These are phyloP conservation scores for Nannochloris sp. DNA, from an alignment of 139 green algal genomes.

Conservation along the genomic window DNA sequence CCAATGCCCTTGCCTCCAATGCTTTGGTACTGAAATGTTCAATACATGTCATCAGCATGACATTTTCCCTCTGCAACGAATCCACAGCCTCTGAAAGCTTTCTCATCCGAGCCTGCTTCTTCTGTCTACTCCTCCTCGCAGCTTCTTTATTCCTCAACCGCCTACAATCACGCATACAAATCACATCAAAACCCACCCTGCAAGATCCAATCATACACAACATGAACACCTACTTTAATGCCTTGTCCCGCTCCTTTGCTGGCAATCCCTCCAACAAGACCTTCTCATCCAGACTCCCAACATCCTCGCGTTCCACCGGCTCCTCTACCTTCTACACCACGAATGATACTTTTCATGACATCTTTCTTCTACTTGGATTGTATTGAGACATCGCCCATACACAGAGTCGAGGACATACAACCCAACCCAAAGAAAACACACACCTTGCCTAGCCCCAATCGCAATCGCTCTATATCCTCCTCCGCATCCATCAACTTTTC, in stretches of 20 bases:
- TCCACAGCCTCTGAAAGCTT: slow-evolving; percentile 7
- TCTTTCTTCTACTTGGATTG: no score
- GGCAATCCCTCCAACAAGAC: slow-evolving; percentile 3
- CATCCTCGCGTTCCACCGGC: not conserved
- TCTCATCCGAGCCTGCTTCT: slow-evolving; percentile 19
- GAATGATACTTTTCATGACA: not conserved
- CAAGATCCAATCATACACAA: not conserved
- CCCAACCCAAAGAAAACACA: no score
- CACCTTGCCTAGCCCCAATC: no score
- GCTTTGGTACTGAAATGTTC: slow-evolving; percentile 23
- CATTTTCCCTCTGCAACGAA: slow-evolving; percentile 18
- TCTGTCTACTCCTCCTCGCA: slow-evolving; percentile 19
- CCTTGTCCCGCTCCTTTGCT: slow-evolving; percentile 13
- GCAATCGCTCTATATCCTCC: no score
- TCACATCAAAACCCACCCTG: no score
- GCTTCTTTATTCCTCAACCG: slow-evolving; percentile 27
- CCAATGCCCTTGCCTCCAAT: slow-evolving; percentile 2
- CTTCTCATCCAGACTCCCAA: not conserved
- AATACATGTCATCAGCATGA: slow-evolving; percentile 28
- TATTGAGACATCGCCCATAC: not conserved
- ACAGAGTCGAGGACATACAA: not conserved
- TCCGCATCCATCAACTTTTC: no score
- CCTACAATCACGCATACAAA: not conserved
- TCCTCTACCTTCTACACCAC: not conserved
- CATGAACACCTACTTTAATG: slow-evolving; percentile 11